Percentiles rank a stretch among this genome's conserved stretches.
Conservation (phyloP, 805 yeast species). For the Lipomyces starkeyi region DNA sequence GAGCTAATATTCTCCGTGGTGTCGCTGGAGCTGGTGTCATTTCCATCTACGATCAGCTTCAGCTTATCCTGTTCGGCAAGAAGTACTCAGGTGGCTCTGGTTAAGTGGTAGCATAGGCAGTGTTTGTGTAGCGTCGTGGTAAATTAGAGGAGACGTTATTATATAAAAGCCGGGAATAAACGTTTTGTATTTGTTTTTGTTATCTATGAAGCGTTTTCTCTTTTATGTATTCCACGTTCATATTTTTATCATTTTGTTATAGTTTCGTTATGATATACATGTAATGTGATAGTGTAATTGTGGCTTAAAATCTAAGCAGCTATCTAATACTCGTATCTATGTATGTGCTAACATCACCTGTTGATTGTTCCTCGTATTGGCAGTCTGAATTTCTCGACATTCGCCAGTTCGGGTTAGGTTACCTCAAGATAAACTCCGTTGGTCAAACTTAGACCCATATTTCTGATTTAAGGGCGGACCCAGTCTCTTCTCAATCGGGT, state of each 20-base stretch:
- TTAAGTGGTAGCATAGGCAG: constrained; percentile 17
- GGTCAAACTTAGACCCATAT: no score
- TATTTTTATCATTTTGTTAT: constrained; percentile 2
- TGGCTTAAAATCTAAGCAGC: not conserved
- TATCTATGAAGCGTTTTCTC: not conserved
- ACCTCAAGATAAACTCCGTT: no score
- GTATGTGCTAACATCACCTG: not conserved
- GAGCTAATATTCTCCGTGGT: constrained; percentile 99
- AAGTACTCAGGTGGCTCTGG: constrained; percentile 63
- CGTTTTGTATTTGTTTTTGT: constrained; percentile 1
- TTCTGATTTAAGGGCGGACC: no score
- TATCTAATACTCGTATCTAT: not conserved
- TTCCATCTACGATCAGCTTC: constrained; percentile 96
- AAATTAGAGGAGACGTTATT: not conserved
- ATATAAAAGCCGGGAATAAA: constrained; percentile 4
- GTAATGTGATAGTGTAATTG: constrained; percentile 2
- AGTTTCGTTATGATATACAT: not conserved
- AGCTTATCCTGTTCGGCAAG: constrained; percentile 93
- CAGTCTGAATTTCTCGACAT: no score
- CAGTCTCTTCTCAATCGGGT: no score
- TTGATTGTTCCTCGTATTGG: no score
- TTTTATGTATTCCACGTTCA: constrained; percentile 3
- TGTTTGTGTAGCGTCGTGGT: not conserved
- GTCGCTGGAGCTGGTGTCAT: constrained; percentile 99
- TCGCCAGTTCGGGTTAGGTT: no score